These are phyloP conservation scores for Penicillium concentricum DNA, from an alignment of 2,329 filamentous ascomycete genomes.

Conservation along the genomic window DNA sequence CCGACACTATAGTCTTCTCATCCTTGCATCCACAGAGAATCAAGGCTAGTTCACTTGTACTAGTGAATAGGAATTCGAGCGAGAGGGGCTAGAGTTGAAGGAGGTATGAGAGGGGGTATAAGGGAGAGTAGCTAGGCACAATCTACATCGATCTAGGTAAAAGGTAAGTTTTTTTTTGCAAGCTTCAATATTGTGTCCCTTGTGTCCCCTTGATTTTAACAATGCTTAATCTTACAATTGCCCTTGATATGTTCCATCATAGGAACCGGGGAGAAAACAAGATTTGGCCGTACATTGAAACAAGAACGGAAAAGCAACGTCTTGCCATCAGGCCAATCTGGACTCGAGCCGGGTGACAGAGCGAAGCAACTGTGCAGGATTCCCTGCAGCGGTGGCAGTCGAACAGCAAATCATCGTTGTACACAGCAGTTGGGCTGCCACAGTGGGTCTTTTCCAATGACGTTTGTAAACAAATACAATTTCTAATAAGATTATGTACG, in stretches of 20 bases:
- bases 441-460: constrained; percentile 21
- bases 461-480: constrained; percentile 14
- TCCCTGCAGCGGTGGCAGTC: constrained; percentile 17
- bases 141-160: neutral
- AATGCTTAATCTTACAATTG: neutral
- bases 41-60: neutral
- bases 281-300: neutral
- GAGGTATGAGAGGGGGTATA: neutral
- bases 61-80: neutral
- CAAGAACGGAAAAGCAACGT: neutral
- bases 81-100: neutral
- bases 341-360: constrained; percentile 17
- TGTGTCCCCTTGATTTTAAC: neutral
- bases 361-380: constrained; percentile 17
- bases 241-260: neutral
- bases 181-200: neutral
- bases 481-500: neutral
- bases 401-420: constrained; percentile 26
- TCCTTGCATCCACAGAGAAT: constrained; percentile 18
- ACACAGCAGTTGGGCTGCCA: constrained; percentile 23
- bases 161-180: neutral
- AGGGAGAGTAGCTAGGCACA: neutral
- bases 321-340: constrained; percentile 14
- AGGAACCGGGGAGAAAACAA: neutral
- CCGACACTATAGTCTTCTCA: constrained; percentile 17